Evolutionary conservation across 2,329 filamentous ascomycete species (phyloP), one percentile per base, ranked within the genome.

Genomic region (Lojkania enalia): DNA sequence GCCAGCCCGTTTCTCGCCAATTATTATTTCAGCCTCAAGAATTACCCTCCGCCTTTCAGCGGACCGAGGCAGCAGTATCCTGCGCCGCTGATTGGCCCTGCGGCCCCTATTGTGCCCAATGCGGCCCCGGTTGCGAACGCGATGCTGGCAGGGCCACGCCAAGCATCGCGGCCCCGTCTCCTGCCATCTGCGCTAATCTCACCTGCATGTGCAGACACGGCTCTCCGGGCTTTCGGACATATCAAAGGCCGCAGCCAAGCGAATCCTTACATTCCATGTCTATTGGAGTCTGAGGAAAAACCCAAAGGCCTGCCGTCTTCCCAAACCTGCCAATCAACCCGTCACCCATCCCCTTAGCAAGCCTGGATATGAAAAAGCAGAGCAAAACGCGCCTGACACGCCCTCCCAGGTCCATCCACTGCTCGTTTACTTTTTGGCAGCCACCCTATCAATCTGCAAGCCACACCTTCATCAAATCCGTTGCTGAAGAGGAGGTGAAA

Each of bases 181-280:
- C 12, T 20, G 13, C 15, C n/a, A 39, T 39, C 20, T 5, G 7
- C 7, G 6, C n/a, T 16, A 25, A 27, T 27, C n/a, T 13, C 12
- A 9, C 13, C 35, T 18, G 27, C n/a, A 27, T n/a, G n/a, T n/a
- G n/a, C n/a, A n/a, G n/a, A n/a, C n/a, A n/a, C n/a, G n/a, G n/a
- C n/a, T n/a, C n/a, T n/a, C n/a, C n/a, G n/a, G n/a, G n/a, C n/a
- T n/a, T n/a, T n/a, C n/a, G n/a, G n/a, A n/a, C 46, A 35, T 35
- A 20, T 19, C 4, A 16, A 41, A 43, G 41, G 40, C 42, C 16
- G 15, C 21, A 39, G 35, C 35, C 40, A 46, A 36, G 40, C 44
- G 21, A 52, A 42, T 55, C 51, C 61, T 60, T 58, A 52, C 52
- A 61, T 63, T 60, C 54, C 54, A 48, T 51, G 56, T 61, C 58